phyloP scores from a whole-genome alignment of 2,329 filamentous ascomycete species.

The Phialophora macrospora region DNA sequence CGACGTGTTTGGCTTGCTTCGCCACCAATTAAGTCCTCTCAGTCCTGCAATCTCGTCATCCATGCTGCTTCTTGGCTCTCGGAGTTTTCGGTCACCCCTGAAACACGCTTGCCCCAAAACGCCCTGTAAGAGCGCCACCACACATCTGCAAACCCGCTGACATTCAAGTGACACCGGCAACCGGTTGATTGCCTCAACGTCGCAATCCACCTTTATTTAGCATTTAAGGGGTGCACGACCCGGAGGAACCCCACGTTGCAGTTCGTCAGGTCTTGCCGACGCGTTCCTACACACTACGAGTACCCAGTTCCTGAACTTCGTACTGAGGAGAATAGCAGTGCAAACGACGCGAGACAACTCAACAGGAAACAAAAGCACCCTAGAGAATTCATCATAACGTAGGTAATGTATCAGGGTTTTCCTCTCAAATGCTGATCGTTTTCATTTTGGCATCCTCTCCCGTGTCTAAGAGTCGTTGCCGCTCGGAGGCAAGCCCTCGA shows the following conservation, averaged over 20 bases:
- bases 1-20: conserved; percentile 12
- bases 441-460: not conserved
- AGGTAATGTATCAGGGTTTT: not conserved
- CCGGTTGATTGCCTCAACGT: conserved; percentile 11
- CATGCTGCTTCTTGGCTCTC: conserved; percentile 18
- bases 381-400: not conserved
- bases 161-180: conserved; percentile 2
- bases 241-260: not conserved
- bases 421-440: not conserved
- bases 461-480: conserved; percentile 28
- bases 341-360: not conserved
- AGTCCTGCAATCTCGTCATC: conserved; percentile 33
- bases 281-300: not conserved
- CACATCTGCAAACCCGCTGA: not conserved
- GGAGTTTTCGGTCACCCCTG: conserved; percentile 27
- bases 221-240: not conserved
- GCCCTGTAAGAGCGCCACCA: conserved; percentile 14
- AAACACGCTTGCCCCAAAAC: conserved; percentile 22
- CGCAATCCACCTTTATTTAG: conserved; percentile 12
- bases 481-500: conserved; percentile 36
- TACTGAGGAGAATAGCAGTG: not conserved
- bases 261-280: not conserved
- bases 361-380: no score
- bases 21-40: not conserved
- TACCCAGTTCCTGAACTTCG: not conserved